A percentile compares a stretch with the other conserved stretches of the same genome.
Evolutionary conservation across 2,329 filamentous ascomycete genomes (phyloP).

Genomic region (Trichoderma polysporum): DNA sequence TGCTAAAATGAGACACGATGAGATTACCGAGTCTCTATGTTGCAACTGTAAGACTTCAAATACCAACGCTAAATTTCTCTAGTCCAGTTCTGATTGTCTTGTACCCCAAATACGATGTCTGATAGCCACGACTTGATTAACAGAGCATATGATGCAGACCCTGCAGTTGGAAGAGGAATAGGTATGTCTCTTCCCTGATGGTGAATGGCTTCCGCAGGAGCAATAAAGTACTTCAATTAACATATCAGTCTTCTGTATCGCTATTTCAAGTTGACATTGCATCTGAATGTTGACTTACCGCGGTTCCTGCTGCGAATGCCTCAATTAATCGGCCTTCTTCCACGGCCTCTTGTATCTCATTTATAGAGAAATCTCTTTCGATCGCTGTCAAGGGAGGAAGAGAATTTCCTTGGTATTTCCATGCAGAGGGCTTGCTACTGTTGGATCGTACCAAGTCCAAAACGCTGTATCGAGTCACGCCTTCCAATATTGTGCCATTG

Average conservation of each 20-base stretch:
- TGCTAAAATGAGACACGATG: background rate
- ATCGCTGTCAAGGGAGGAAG: slow-evolving; percentile 35
- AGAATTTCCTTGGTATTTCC: slow-evolving; percentile 80
- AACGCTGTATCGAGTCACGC: slow-evolving; percentile 71
- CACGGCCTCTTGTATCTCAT: slow-evolving; percentile 71
- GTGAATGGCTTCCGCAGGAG: slow-evolving; percentile 64
- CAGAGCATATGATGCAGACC: background rate
- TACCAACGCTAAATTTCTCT: background rate
- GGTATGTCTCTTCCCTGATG: slow-evolving; percentile 62
- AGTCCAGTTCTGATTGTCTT: background rate
- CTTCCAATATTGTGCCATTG: slow-evolving; percentile 80
- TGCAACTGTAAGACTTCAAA: background rate
- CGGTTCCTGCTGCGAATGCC: slow-evolving; percentile 83
- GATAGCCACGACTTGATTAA: background rate
- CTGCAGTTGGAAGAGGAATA: background rate
- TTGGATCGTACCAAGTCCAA: background rate
- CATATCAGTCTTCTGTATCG: background rate
- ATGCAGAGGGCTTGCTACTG: slow-evolving; percentile 49
- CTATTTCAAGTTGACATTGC: slow-evolving; percentile 23
- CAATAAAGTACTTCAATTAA: slow-evolving; percentile 63
- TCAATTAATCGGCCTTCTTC: slow-evolving; percentile 76
- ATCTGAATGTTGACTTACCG: slow-evolving; percentile 52
- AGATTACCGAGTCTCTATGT: background rate
- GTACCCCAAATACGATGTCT: background rate
- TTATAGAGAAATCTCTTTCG: slow-evolving; percentile 50